Percentiles rank a stretch among this genome's conserved stretches.
These are phyloP conservation scores for Protomyces inundatus DNA, from an alignment of 1,139 yeast genomes.

Conservation along the genomic window DNA sequence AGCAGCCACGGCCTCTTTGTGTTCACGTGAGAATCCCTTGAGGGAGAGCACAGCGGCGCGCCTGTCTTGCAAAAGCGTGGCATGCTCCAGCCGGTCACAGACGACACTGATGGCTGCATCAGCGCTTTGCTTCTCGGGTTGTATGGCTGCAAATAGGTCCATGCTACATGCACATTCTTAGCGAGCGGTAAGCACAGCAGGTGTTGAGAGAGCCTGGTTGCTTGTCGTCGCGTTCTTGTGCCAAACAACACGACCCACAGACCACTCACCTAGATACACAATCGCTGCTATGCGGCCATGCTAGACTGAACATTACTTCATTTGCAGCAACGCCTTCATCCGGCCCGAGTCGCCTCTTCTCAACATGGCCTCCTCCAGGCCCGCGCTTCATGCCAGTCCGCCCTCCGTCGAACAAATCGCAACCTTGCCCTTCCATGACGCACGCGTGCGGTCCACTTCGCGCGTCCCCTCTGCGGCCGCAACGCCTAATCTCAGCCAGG, in stretches of 20 bases:
- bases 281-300: too few species aligned
- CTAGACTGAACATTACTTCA: too few species aligned
- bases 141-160: slow-evolving; percentile 13
- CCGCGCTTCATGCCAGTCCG: background rate
- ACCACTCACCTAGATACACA: too few species aligned
- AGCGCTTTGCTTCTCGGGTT: slow-evolving; percentile 45
- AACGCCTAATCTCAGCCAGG: background rate
- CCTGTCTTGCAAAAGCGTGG: slow-evolving; percentile 76
- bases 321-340: too few species aligned
- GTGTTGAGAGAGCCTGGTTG: too few species aligned
- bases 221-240: too few species aligned
- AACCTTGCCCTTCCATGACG: slow-evolving; percentile 4
- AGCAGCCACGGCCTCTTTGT: slow-evolving; percentile 84
- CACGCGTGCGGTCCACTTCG: background rate
- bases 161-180: background rate
- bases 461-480: background rate
- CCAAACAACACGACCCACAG: too few species aligned
- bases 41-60: slow-evolving; percentile 86
- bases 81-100: slow-evolving; percentile 80
- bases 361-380: too few species aligned
- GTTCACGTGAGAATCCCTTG: slow-evolving; percentile 83
- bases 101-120: slow-evolving; percentile 84
- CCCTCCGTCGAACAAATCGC: slow-evolving; percentile 4
- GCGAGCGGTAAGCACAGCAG: too few species aligned
- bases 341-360: too few species aligned